These are phyloP conservation scores for Gossypium trilobum DNA, from an alignment of 441 rosid genomes.

Conservation along the genomic window DNA sequence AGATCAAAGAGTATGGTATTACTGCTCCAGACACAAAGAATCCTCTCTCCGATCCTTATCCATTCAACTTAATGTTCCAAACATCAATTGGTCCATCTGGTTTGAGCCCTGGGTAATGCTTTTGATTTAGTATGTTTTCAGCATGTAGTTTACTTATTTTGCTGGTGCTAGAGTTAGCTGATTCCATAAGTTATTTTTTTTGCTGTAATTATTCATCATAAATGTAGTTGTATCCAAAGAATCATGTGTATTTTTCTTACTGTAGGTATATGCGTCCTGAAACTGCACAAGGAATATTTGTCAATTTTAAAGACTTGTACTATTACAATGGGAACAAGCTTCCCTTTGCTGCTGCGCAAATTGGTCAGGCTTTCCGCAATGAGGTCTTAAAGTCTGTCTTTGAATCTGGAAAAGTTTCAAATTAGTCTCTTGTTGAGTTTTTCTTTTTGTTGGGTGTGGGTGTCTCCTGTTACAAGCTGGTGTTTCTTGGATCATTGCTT, in stretches of 20 bases:
- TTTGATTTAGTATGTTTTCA: not conserved
- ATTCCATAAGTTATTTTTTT: not conserved
- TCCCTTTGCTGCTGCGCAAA: slow-evolving; percentile 53
- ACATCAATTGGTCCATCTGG: slow-evolving; percentile 75
- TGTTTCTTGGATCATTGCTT: not conserved
- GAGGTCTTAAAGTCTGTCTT: slow-evolving; percentile 29
- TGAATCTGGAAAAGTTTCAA: not conserved
- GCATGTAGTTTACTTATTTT: not conserved
- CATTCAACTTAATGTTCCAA: slow-evolving; percentile 69
- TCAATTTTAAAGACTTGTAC: slow-evolving; percentile 26
- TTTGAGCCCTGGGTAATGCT: slow-evolving; percentile 42
- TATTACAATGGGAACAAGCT: slow-evolving; percentile 56
- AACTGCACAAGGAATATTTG: slow-evolving; percentile 73
- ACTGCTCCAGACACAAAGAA: slow-evolving; percentile 56
- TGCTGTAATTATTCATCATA: not conserved
- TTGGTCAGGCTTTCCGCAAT: slow-evolving; percentile 54
- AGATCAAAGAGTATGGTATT: slow-evolving; percentile 67
- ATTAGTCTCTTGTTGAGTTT: not conserved
- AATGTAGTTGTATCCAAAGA: slow-evolving; percentile 4
- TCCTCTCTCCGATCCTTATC: slow-evolving; percentile 54
- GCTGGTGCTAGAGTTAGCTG: not conserved
- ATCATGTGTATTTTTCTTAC: slow-evolving; percentile 10
- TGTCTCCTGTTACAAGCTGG: not conserved
- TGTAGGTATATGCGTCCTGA: slow-evolving; percentile 73
- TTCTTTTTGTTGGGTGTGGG: not conserved